Percentiles rank a stretch among this genome's conserved stretches.
Evolutionary conservation across 495 filamentous ascomycete genomes (phyloP).

Genomic region (Aspergillus indologenus): DNA sequence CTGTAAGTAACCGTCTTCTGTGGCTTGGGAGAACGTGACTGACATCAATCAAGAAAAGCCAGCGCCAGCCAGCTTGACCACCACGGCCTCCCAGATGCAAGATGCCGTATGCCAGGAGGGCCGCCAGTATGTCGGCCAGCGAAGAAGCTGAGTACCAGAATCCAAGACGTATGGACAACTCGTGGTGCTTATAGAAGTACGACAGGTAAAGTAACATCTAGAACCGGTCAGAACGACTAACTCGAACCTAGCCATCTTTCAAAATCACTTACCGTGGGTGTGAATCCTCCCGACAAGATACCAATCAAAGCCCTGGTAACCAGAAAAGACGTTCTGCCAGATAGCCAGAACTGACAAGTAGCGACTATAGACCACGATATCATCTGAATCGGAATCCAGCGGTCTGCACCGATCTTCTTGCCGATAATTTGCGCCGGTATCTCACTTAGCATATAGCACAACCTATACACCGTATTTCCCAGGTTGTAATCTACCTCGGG

Average conservation of each 20-base stretch:
- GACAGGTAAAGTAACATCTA: conserved; percentile 58
- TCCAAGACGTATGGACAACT: conserved; percentile 58
- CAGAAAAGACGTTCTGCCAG: conserved; percentile 57
- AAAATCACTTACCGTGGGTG: conserved; percentile 49
- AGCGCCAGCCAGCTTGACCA: conserved; percentile 30
- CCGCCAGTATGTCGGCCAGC: conserved; percentile 47
- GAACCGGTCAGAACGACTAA: not conserved
- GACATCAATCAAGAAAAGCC: conserved; percentile 49
- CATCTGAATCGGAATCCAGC: conserved; percentile 76
- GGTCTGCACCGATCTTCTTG: conserved; percentile 67
- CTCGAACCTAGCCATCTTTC: conserved; percentile 11
- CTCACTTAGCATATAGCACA: conserved; percentile 37
- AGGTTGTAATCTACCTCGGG: conserved; percentile 27
- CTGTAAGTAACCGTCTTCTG: not conserved
- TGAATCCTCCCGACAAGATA: conserved; percentile 63
- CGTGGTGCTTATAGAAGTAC: conserved; percentile 67
- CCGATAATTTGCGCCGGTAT: conserved; percentile 65
- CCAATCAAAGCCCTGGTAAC: conserved; percentile 60
- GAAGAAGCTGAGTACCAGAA: conserved; percentile 61
- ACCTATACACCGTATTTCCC: conserved; percentile 27
- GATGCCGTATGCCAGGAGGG: conserved; percentile 48
- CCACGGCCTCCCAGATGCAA: conserved; percentile 39
- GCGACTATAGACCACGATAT: conserved; percentile 66
- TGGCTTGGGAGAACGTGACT: not conserved
- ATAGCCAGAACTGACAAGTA: conserved; percentile 57